Base-by-base conservation (phyloP, 495 filamentous ascomycete species). In the Cercophora sp. region DNA sequence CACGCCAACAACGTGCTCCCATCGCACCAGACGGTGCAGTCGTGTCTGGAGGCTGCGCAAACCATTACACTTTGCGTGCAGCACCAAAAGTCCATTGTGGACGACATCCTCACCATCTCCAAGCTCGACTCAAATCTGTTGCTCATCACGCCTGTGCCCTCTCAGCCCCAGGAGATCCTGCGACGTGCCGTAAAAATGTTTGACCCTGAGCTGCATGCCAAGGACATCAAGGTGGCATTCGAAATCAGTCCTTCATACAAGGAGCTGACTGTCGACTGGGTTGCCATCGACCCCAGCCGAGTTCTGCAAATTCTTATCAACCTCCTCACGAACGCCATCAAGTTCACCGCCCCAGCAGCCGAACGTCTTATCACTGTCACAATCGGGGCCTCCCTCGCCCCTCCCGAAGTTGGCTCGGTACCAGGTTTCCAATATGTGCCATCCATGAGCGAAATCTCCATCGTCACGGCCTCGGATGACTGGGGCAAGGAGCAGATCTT, bases 11-110 rank as follows among this genome's bases (percentile, higher is more conserved):
- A 18, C 13, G 31, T 36, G 0, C 4, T 40, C 1, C 19, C 22
- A 4, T 61, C 60, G 41, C 25, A 36, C 24, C 29, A 19, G 10
- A 20, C 39, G 1, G 40, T 61, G 4, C 40, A 51, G 6, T 58
- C 58, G 8, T 52, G 51, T 45, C 4, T 58, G 0, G 58, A 58
- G 13, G 53, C 84, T 0, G 79, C 82, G 0, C 78, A 86, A 39
- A 87, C 82, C 1, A 88, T 89, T 52, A 70, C 74, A 5, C 70
- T 84, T 2, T 88, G 85, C 53, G 77, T 83, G 8, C 73, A 78
- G 45, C 85, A 88, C 77, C 85, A 89, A 64, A 86, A 85, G 64
- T 75, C 84, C 9, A 88, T 91, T 40, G 80, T 90, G 3, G 84
- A 89, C 55, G 85, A 89, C 61, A 80, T 90, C 10, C 71, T 90